Base-by-base conservation (phyloP, 2,329 filamentous ascomycete species). In the Trematosphaeria pertusa region DNA sequence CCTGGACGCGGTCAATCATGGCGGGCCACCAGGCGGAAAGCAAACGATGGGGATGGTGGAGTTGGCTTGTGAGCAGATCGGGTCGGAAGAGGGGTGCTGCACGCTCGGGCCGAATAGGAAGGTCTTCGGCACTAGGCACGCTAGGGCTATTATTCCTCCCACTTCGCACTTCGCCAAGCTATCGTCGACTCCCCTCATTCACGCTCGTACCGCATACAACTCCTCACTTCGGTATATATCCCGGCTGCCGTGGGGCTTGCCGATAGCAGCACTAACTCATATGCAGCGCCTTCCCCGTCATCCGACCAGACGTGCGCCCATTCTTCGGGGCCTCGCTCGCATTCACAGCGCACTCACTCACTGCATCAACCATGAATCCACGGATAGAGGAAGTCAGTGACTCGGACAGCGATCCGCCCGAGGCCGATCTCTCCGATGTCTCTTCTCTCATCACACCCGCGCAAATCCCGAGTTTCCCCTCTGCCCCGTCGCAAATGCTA, bases 381-480 rank as follows among this genome's bases (percentile, higher is more conserved):
- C 87, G 87, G 52, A 87, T 97, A 73, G 94, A 99, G 81, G 94
- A 97, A 75, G 87, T 97, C 54, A 90, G 87, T 50, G 91, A 95
- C 78, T 86, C 82, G 72, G 88, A 90, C 74, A 80, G 81, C 58
- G 86, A 84, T 49, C 75, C 80, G 59, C 90, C 88, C 11, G 73
- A 73, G 58, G 74, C 74, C 58, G 93, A 97, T 76, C 91, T 93
- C 42, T 89, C 91, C 55, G 91, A 96, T 75, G 87, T 87, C 72
- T 88, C 92, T 64, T 76, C 78, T 54, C 81, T 70, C 73, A 81
- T 73, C 54, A 68, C 54, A 14, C 63, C 71, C 30, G 69, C 68
- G 37, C 55, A 70, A 41, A 58, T 70, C 34, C 63, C 71, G 34
- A 50, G 67, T 52, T 40, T 56, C 47, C 45, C 59, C 50, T 37